Evolutionary conservation across 345 rosid genomes (phyloP).

Genomic region (Streptanthus diversifolius): DNA sequence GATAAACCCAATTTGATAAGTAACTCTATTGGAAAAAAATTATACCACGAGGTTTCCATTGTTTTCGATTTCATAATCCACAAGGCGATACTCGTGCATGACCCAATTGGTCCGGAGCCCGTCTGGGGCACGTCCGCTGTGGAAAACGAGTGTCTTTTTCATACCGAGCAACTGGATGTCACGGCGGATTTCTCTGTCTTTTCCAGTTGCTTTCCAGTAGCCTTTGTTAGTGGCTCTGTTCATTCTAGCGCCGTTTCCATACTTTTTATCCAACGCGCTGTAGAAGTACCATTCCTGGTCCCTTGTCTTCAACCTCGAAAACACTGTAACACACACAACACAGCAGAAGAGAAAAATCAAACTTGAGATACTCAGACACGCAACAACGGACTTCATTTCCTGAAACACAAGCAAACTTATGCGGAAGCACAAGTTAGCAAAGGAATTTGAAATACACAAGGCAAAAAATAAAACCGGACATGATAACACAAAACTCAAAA

Average conservation of each 20-base stretch:
- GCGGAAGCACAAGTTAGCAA: neutral
- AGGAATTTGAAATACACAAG: neutral
- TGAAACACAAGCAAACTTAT: slow-evolving; percentile 25
- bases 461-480: neutral
- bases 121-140: slow-evolving; percentile 79
- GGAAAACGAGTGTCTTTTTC: slow-evolving; percentile 91
- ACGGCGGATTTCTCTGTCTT: slow-evolving; percentile 67
- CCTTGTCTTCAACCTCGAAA: slow-evolving; percentile 69
- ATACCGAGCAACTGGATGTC: slow-evolving; percentile 50
- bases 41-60: slow-evolving; percentile 49
- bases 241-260: slow-evolving; percentile 84
- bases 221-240: slow-evolving; percentile 74
- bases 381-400: slow-evolving; percentile 21
- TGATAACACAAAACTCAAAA: neutral
- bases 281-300: slow-evolving; percentile 97
- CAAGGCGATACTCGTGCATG: slow-evolving; percentile 92
- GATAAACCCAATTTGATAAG: neutral
- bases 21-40: neutral
- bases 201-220: slow-evolving; percentile 96
- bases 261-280: slow-evolving; percentile 75
- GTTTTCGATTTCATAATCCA: slow-evolving; percentile 54
- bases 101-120: slow-evolving; percentile 95
- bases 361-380: neutral
- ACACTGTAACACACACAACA: slow-evolving; percentile 37
- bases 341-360: neutral